Conservation (phyloP, 2,329 filamentous ascomycete genomes). For the Lasiodiplodia sp. region DNA sequence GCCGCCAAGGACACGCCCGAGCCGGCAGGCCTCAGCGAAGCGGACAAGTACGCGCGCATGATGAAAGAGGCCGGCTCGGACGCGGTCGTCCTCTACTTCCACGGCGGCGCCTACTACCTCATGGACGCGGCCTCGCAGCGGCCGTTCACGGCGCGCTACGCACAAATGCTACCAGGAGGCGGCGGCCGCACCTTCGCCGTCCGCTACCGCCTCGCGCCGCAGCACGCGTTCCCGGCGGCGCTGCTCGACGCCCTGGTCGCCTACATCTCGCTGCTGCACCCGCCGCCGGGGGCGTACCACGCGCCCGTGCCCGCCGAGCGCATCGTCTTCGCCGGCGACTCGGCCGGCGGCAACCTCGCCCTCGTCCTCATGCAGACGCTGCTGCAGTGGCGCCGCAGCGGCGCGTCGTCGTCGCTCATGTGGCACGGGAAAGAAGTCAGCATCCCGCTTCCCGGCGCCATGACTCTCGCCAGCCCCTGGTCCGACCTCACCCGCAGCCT, state of each 20-base stretch:
- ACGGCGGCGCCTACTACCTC: conserved; percentile 78
- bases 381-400: conserved; percentile 64
- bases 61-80: conserved; percentile 71
- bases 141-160: conserved; percentile 64
- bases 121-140: conserved; percentile 75
- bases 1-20: conserved; percentile 60
- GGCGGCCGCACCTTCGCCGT: conserved; percentile 75
- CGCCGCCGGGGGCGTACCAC: conserved; percentile 72
- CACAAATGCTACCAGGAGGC: conserved; percentile 60
- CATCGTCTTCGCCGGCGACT: conserved; percentile 77
- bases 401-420: conserved; percentile 53
- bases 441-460: conserved; percentile 71
- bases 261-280: conserved; percentile 76
- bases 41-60: conserved; percentile 69
- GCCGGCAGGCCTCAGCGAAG: conserved; percentile 64
- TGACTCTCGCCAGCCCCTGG: conserved; percentile 72
- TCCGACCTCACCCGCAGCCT: conserved; percentile 71
- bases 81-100: conserved; percentile 74
- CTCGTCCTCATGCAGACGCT: conserved; percentile 73
- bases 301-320: conserved; percentile 68
- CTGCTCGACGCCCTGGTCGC: conserved; percentile 75
- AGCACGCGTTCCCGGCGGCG: conserved; percentile 76
- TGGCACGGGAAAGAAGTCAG: conserved; percentile 68
- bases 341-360: conserved; percentile 75
- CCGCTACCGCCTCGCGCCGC: conserved; percentile 76